Conservation (phyloP, 495 filamentous ascomycete genomes). For the Letharia columbiana region DNA sequence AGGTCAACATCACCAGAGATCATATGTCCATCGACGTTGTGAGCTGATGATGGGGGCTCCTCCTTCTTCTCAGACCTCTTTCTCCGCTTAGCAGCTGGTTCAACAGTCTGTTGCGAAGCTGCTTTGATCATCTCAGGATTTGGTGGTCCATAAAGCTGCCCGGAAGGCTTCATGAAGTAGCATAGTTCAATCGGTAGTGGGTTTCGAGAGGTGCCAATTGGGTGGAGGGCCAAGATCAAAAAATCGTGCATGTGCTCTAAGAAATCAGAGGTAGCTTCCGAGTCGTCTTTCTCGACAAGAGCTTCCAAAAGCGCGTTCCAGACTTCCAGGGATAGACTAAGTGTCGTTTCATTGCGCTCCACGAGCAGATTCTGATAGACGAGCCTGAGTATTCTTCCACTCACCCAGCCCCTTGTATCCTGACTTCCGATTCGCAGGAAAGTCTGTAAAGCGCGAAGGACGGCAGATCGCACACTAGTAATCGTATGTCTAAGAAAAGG, state of each 20-base stretch:
- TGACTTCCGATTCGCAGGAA: constrained; percentile 80
- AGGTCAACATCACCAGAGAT: constrained; percentile 93
- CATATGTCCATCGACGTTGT: constrained; percentile 97
- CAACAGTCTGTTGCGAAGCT: constrained; percentile 47
- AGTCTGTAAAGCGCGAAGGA: constrained; percentile 83
- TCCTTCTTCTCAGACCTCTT: constrained; percentile 76
- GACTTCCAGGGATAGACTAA: constrained; percentile 73
- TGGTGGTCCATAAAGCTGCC: constrained; percentile 59
- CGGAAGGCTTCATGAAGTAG: constrained; percentile 91
- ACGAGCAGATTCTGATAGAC: constrained; percentile 93
- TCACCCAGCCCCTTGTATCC: constrained; percentile 83
- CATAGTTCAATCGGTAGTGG: constrained; percentile 82
- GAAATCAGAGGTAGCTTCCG: constrained; percentile 55
- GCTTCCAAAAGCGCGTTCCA: constrained; percentile 70
- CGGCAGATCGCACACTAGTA: constrained; percentile 85
- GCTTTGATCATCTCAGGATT: constrained; percentile 45
- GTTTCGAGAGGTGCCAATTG: constrained; percentile 82
- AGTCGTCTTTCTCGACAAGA: constrained; percentile 48
- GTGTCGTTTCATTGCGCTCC: constrained; percentile 72
- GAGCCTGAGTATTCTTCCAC: constrained; percentile 77
- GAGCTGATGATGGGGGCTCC: constrained; percentile 52
- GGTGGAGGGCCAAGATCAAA: constrained; percentile 71
- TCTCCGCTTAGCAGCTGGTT: constrained; percentile 58
- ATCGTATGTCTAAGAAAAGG: constrained; percentile 96
- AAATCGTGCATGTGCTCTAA: constrained; percentile 64